Base-by-base conservation (phyloP, 2,329 filamentous ascomycete species). In the Pseudogymnoascus destructans region DNA sequence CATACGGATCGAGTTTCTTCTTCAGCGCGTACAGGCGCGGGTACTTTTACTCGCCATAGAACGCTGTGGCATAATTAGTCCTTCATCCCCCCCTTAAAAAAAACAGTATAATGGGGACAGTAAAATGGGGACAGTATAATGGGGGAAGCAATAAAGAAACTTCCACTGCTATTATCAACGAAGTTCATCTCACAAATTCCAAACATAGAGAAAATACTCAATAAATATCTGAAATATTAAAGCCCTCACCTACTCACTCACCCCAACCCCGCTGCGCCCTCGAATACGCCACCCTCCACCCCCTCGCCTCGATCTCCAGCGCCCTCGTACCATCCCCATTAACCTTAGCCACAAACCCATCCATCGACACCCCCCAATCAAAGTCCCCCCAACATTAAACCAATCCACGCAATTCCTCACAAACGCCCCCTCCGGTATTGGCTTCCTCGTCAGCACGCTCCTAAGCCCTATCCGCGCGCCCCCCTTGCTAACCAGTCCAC, bases 1-100 rank as follows among this genome's bases (percentile, higher is more conserved):
- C 66, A 1, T 68, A 54, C 1, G 74, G 70, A 61, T 79, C 79
- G 60, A 75, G 77, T 63, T 72, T 73, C 55, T 69, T 63, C 73
- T 82, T 82, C 35, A 81, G 66, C 1, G 59, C 46, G 7, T 71
- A 62, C 3, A 79, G 63, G 9, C 63, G 61, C 1, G 65, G 59
- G 58, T 78, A 79, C n/a, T 49, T 49, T 5, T 10, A 13, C 3
- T 49, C 40, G 2, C 42, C 42, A 49, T 49, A 49, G 23, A 49
- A 49, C 8, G 42, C 42, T 42, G 17, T 10, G 9, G 19, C 9
- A 40, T 3, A 40, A 40, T 40, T 40, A 40, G 36, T 9, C 15
- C 2, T 1, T 19, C 36, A 11, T 40, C 15, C 36, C 15, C 9
- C 19, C 13, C 32, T 1, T 6, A 30, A 3, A 10, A 10, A 1